phyloP scores from a whole-genome alignment of 192 early-diverging fungal species.

The Phycomyces blakesleeanus region DNA sequence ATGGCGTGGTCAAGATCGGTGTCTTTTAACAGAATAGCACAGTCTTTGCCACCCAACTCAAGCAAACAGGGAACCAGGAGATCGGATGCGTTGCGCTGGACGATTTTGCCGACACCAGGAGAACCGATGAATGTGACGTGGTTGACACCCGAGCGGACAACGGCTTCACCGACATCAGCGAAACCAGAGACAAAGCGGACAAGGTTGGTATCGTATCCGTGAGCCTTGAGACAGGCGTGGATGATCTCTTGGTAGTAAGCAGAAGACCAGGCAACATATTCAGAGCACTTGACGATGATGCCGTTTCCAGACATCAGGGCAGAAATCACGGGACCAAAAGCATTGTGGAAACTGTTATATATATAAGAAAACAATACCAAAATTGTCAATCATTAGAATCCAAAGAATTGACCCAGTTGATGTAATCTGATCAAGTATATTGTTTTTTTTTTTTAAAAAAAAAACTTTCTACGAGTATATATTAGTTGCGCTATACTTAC shows the following conservation, averaged over 20 bases:
- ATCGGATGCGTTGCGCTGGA: conserved; percentile 68
- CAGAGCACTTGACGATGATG: conserved; percentile 79
- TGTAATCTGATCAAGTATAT: too few relatives aligned
- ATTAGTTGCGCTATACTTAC: too few relatives aligned
- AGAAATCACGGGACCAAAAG: conserved; percentile 74
- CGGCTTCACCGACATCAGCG: conserved; percentile 74
- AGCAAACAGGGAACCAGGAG: conserved; percentile 78
- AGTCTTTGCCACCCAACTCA: conserved; percentile 92
- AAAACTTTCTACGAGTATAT: too few relatives aligned
- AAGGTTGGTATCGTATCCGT: conserved; percentile 74
- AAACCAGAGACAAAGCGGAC: conserved; percentile 79
- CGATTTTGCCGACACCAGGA: conserved; percentile 71
- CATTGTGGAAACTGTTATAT: conserved; percentile 56
- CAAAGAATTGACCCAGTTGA: too few relatives aligned
- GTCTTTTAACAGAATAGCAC: conserved; percentile 76
- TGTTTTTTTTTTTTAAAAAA: too few relatives aligned
- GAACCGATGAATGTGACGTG: conserved; percentile 90
- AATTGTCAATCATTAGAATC: too few relatives aligned
- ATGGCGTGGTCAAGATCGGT: conserved; percentile 62
- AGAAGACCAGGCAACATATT: conserved; percentile 82
- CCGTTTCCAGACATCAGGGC: conserved; percentile 84
- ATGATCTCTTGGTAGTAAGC: conserved; percentile 63
- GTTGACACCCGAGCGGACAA: conserved; percentile 60
- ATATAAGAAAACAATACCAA: neutral
- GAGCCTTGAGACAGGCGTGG: conserved; percentile 57